phyloP scores from a whole-genome alignment of 768 basidiomycete species.

The Mycena crocata region DNA sequence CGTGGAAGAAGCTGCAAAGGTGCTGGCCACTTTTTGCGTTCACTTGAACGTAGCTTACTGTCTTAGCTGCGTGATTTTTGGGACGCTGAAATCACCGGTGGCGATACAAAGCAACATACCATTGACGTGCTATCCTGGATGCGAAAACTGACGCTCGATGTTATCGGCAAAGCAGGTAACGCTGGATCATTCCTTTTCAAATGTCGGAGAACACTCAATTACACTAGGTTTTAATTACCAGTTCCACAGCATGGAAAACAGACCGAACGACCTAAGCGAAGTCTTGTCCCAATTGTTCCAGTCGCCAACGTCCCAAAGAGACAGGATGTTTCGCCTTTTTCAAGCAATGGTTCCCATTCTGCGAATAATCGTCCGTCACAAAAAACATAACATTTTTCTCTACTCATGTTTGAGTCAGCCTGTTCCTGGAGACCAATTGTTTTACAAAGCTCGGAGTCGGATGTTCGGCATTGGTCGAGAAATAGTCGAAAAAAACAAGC shows the following conservation, averaged over 20 bases:
- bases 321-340: conserved; percentile 31
- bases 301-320: conserved; percentile 1
- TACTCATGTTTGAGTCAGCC: not conserved
- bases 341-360: conserved; percentile 43
- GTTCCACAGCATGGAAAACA: conserved; percentile 46
- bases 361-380: conserved; percentile 37
- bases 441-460: conserved; percentile 36
- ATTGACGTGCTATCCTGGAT: conserved; percentile 50
- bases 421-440: conserved; percentile 17
- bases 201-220: not conserved
- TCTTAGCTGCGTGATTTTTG: conserved; percentile 49
- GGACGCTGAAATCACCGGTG: conserved; percentile 38
- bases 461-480: conserved; percentile 53
- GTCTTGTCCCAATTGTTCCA: conserved; percentile 47
- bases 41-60: not conserved
- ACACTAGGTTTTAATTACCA: conserved; percentile 51
- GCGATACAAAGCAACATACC: conserved; percentile 27
- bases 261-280: conserved; percentile 45
- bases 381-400: no score
- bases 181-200: not conserved
- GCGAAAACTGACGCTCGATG: conserved; percentile 50
- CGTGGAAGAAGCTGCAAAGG: conserved; percentile 49
- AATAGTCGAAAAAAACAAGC: conserved; percentile 54
- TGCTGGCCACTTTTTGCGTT: conserved; percentile 2
- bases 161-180: conserved; percentile 55